A percentile compares a stretch with the other conserved stretches of the same genome.
phyloP scores from a whole-genome alignment of 1,284 basidiomycete species.

The Cryptococcus hybrid region DNA sequence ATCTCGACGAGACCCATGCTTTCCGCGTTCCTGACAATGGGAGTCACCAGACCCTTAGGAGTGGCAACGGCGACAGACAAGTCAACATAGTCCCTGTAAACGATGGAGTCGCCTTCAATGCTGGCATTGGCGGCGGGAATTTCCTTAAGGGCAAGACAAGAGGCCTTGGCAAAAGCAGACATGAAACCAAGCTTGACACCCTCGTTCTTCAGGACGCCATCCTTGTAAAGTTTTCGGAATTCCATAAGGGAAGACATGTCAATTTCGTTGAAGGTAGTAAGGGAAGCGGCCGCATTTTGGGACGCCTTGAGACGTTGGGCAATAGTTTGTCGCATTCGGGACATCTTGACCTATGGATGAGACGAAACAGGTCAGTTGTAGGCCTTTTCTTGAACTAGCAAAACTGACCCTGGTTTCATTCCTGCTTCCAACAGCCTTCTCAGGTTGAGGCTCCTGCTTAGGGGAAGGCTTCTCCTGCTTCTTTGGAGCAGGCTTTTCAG shows the following conservation, averaged over 20 bases:
- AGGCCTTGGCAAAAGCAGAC: slow-evolving; percentile 93
- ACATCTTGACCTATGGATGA: slow-evolving; percentile 77
- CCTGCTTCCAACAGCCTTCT: slow-evolving; percentile 53
- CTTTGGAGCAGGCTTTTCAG: slow-evolving; percentile 51
- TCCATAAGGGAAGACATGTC: slow-evolving; percentile 97
- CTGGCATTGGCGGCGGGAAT: slow-evolving; percentile 93
- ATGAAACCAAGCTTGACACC: slow-evolving; percentile 99
- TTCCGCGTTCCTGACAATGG: slow-evolving; percentile 91
- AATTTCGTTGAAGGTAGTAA: slow-evolving; percentile 99
- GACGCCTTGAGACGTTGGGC: slow-evolving; percentile 97
- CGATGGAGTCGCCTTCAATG: slow-evolving; percentile 89
- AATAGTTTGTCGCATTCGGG: slow-evolving; percentile 94
- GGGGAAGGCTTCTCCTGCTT: slow-evolving; percentile 49
- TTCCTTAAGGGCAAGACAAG: slow-evolving; percentile 80
- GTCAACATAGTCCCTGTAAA: slow-evolving; percentile 94
- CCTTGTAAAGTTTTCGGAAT: slow-evolving; percentile 95
- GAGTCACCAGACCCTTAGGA: slow-evolving; percentile 95
- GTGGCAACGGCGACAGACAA: slow-evolving; percentile 94
- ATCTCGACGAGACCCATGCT: slow-evolving; percentile 83
- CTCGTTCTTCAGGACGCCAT: slow-evolving; percentile 84
- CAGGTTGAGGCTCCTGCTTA: slow-evolving; percentile 37
- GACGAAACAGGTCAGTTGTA: slow-evolving; percentile 28
- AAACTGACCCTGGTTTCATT: slow-evolving; percentile 76
- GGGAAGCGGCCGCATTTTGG: slow-evolving; percentile 92
- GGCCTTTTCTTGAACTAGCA: slow-evolving; percentile 51